Evolutionary conservation across 2,329 filamentous ascomycete genomes (phyloP).

Genomic region (Hymenotorrendiella dingleyae): DNA sequence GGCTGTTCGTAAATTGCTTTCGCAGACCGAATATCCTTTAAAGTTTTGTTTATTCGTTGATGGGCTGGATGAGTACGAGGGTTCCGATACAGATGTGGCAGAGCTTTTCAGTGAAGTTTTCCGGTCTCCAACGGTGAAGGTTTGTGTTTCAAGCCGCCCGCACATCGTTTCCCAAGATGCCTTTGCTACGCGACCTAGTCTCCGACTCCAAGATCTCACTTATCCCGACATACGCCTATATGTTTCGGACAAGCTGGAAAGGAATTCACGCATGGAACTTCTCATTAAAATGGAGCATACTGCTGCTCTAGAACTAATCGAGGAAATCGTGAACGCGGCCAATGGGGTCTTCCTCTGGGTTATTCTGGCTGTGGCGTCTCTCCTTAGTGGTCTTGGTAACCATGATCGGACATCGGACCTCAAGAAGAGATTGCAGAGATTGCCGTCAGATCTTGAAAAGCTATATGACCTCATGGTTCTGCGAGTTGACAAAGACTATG

Average conservation of each 20-base stretch:
- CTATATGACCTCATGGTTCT: constrained; percentile 1
- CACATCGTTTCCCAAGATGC: constrained; percentile 2
- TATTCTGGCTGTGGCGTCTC: constrained; percentile 6
- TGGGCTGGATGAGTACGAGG: constrained; percentile 8
- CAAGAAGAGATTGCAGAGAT: neutral
- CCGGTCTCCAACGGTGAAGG: no score
- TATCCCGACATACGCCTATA: constrained; percentile 4
- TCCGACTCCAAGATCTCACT: constrained; percentile 7
- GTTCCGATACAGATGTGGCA: neutral
- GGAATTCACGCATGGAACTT: neutral
- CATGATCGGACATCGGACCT: constrained; percentile 4
- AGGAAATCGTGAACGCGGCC: constrained; percentile 3
- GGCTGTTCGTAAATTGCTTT: neutral
- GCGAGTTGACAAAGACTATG: neutral
- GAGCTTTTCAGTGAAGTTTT: no score
- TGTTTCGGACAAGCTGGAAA: neutral
- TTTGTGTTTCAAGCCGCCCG: constrained; percentile 6
- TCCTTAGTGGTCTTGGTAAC: constrained; percentile 4
- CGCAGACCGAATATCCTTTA: neutral
- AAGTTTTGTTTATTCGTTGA: constrained; percentile 10
- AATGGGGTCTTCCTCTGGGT: constrained; percentile 10
- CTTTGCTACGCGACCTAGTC: neutral
- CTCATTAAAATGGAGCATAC: neutral
- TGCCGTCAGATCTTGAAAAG: constrained; percentile 4
- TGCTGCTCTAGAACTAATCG: neutral